Base-by-base conservation (phyloP, 129 eudicot species). In the Centrapalus pauciflorus region DNA sequence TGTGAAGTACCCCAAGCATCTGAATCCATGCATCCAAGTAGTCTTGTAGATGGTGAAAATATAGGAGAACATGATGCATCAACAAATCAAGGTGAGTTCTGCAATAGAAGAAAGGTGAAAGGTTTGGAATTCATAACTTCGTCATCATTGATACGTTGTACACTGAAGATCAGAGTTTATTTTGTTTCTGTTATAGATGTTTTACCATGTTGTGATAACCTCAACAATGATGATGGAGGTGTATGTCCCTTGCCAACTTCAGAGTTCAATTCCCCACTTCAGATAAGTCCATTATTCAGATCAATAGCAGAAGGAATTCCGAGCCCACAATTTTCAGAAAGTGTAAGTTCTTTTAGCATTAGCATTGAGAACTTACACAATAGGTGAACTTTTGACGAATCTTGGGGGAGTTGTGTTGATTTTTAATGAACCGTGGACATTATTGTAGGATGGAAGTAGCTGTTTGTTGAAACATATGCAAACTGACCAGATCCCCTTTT, bases 311-410 rank as follows among this genome's bases (percentile, higher is more conserved):
- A 85, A 35, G 81, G 88, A 64, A 75, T 91, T 70, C 98, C 98
- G 7, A 88, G 90, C 74, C 98, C 98, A 58, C 80, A 85, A 17
- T 87, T 91, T 76, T 88, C 96, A 34, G 96, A 87, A 81, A 91
- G 98, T 67, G 98, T 91, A 79, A 87, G 96, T 56, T 64, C 17
- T 50, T 55, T 46, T 37, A 17, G 16, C 65, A 50, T 69, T 12
- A 35, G 14, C n/a, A n/a, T n/a, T n/a, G n/a, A n/a, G n/a, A n/a
- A n/a, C n/a, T n/a, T n/a, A n/a, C n/a, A n/a, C n/a, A n/a, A n/a
- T n/a, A n/a, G n/a, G n/a, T n/a, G n/a, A n/a, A n/a, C n/a, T n/a
- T n/a, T n/a, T n/a, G n/a, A n/a, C n/a, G n/a, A n/a, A n/a, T n/a
- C n/a, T n/a, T n/a, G n/a, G n/a, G n/a, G n/a, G n/a, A n/a, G n/a